These are phyloP conservation scores for Corymbia calophylla DNA, from an alignment of 441 rosid species.

Conservation along the genomic window DNA sequence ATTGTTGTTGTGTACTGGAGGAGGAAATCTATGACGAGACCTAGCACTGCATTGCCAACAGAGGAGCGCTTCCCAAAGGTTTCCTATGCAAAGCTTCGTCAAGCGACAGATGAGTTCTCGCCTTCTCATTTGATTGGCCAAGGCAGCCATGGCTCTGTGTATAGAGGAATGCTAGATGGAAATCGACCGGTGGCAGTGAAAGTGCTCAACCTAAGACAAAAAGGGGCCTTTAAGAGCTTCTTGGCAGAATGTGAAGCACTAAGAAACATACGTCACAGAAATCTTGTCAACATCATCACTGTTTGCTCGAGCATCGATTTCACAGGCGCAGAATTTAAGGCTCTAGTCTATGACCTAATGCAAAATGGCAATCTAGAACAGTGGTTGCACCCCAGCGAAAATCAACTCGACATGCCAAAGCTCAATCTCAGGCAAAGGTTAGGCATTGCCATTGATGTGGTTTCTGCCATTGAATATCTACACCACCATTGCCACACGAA, in stretches of 20 bases:
- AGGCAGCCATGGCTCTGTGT: slow-evolving; percentile 52
- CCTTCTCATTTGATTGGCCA: slow-evolving; percentile 29
- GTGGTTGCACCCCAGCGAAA: slow-evolving; percentile 31
- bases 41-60: fast-evolving
- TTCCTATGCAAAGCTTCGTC: slow-evolving; percentile 5
- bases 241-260: slow-evolving; percentile 43
- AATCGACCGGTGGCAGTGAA: slow-evolving; percentile 21
- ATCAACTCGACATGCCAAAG: slow-evolving; percentile 15
- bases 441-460: slow-evolving; percentile 34
- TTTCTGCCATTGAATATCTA: slow-evolving; percentile 43
- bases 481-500: slow-evolving; percentile 38
- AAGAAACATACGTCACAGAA: slow-evolving; percentile 37
- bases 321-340: slow-evolving; percentile 35
- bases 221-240: slow-evolving; percentile 38
- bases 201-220: slow-evolving; percentile 22
- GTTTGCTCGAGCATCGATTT: slow-evolving; percentile 46
- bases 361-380: slow-evolving; percentile 40
- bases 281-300: slow-evolving; percentile 48
- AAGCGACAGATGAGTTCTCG: slow-evolving; percentile 26
- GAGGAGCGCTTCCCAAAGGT: not conserved
- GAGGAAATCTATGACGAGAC: not conserved
- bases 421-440: slow-evolving; percentile 33
- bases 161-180: slow-evolving; percentile 16
- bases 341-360: slow-evolving; percentile 40
- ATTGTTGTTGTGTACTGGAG: not conserved